Conservation (phyloP, 108 stramenopile genomes). For the Skeletonema costatum region DNA sequence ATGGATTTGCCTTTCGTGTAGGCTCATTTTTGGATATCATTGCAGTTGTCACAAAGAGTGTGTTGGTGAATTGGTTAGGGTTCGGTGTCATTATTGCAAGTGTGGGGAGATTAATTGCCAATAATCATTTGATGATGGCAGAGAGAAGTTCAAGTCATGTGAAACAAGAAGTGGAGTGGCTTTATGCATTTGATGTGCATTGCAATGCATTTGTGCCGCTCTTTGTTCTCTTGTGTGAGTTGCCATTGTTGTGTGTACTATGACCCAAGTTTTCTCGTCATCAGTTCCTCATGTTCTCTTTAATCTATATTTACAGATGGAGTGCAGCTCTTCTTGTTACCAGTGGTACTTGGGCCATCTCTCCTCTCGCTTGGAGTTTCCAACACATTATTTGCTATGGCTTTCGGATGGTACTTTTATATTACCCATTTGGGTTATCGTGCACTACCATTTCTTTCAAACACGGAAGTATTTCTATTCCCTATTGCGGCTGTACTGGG, state of each 20-base stretch:
- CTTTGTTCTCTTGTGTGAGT: slow-evolving; percentile 90
- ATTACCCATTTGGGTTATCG: slow-evolving; percentile 96
- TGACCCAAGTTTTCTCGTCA: slow-evolving; percentile 1
- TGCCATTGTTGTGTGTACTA: not conserved
- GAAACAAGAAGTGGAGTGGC: slow-evolving; percentile 94
- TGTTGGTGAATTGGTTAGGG: slow-evolving; percentile 54
- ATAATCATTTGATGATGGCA: slow-evolving; percentile 70
- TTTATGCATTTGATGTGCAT: slow-evolving; percentile 98
- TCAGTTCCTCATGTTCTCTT: not conserved
- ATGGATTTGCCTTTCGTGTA: slow-evolving; percentile 79
- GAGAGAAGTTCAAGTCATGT: slow-evolving; percentile 77
- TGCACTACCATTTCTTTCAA: slow-evolving; percentile 90
- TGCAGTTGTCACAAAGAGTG: slow-evolving; percentile 43
- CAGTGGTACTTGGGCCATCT: slow-evolving; percentile 84
- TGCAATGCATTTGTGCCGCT: slow-evolving; percentile 96
- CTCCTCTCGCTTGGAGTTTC: slow-evolving; percentile 79
- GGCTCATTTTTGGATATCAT: slow-evolving; percentile 58
- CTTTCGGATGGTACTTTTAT: slow-evolving; percentile 94
- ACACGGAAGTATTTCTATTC: slow-evolving; percentile 96
- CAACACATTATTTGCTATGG: slow-evolving; percentile 91
- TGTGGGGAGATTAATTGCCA: slow-evolving; percentile 74
- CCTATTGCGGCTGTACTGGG: slow-evolving; percentile 87
- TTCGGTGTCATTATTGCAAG: slow-evolving; percentile 72
- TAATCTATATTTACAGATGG: slow-evolving; percentile 62
- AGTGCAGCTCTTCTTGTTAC: slow-evolving; percentile 94